Conservation (phyloP, 495 filamentous ascomycete genomes). For the Emericellopsis terricola region DNA sequence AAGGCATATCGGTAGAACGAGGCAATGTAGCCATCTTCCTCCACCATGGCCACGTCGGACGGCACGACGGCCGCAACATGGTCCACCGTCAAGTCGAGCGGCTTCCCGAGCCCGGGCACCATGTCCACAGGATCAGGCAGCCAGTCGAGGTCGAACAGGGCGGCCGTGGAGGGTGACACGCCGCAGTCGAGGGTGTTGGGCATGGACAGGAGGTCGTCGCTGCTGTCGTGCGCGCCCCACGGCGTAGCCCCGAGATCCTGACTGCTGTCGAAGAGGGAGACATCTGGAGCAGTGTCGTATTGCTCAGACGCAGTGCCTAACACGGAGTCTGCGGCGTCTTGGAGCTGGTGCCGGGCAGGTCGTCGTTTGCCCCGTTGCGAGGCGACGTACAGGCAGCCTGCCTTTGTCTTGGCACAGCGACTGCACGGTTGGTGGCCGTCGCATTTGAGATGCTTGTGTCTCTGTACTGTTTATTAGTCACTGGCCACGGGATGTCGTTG, state of each 20-base stretch:
- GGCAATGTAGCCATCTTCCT: conserved; percentile 29
- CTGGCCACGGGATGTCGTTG: neutral
- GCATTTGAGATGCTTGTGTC: conserved; percentile 31
- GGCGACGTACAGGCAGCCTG: conserved; percentile 29
- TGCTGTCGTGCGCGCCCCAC: neutral
- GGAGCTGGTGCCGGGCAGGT: conserved; percentile 20
- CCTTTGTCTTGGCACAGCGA: conserved; percentile 20
- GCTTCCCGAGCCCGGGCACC: neutral
- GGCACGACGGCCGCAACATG: conserved; percentile 8
- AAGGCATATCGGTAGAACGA: conserved; percentile 48
- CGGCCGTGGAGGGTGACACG: neutral
- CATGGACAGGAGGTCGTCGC: neutral
- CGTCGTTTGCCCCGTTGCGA: conserved; percentile 30
- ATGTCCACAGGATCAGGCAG: neutral
- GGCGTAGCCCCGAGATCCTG: neutral
- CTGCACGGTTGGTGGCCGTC: conserved; percentile 25
- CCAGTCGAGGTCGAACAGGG: neutral
- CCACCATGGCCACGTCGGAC: conserved; percentile 6
- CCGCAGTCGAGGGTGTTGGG: neutral
- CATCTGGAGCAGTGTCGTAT: conserved; percentile 26
- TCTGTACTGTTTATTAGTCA: neutral
- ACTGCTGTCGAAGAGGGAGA: conserved; percentile 10
- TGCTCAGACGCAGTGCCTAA: no score
- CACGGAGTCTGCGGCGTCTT: conserved; percentile 5
- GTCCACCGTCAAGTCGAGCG: conserved; percentile 3